These are phyloP conservation scores for Dichotomopilus funicola DNA, from an alignment of 2,329 filamentous ascomycete genomes.

Conservation along the genomic window DNA sequence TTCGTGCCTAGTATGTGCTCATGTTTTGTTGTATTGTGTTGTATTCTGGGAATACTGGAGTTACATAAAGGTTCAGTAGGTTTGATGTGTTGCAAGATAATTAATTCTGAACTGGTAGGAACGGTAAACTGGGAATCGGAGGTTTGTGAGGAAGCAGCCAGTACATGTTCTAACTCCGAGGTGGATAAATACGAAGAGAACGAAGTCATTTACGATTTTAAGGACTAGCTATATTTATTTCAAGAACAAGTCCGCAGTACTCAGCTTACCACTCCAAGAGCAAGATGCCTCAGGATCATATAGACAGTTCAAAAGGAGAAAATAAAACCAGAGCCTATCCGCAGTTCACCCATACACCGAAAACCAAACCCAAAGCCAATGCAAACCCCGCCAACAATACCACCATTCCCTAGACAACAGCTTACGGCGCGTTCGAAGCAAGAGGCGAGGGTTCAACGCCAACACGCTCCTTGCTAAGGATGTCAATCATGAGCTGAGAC, in stretches of 20 bases:
- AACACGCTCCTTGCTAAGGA: slow-evolving; percentile 89
- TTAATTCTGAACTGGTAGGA: not conserved
- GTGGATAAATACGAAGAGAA: not conserved
- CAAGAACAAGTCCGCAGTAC: not conserved
- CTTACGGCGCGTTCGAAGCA: slow-evolving; percentile 38
- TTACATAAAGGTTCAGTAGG: too few relatives aligned
- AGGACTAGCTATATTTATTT: slow-evolving; percentile 1
- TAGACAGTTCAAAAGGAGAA: slow-evolving; percentile 5
- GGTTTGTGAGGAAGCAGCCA: too few relatives aligned
- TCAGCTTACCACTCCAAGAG: not conserved
- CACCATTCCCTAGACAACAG: not conserved
- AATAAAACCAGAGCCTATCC: not conserved
- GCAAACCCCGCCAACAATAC: not conserved
- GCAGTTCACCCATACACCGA: not conserved
- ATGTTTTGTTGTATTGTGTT: too few relatives aligned
- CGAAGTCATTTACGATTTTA: not conserved
- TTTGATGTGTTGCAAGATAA: not conserved
- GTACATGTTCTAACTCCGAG: too few relatives aligned
- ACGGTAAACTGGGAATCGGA: too few relatives aligned
- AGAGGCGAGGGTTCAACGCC: slow-evolving; percentile 69
- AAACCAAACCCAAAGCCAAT: slow-evolving; percentile 7
- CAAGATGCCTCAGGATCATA: not conserved
- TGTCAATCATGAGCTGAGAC: slow-evolving; percentile 79
- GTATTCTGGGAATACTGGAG: too few relatives aligned
- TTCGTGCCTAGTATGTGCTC: too few relatives aligned